Evolutionary conservation across 768 basidiomycete genomes (phyloP), one percentile per base, ranked within the genome.

Genomic region (Pisolithus orientalis): DNA sequence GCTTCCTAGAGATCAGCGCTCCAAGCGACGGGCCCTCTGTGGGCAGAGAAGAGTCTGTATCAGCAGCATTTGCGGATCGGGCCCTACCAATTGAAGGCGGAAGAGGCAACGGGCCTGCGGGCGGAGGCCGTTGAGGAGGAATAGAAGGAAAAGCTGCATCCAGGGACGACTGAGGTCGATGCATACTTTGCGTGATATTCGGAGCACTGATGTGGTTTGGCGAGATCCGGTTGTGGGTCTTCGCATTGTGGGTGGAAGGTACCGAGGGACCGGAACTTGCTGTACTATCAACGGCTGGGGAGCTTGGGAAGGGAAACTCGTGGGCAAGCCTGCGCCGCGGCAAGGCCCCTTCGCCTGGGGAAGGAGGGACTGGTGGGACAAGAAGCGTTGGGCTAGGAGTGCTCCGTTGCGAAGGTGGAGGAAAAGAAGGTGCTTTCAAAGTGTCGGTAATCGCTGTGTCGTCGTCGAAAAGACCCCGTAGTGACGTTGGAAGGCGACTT

Each of bases 401-500:
- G 51, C 56, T 62, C 42, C 58, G 58, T 14, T 56, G 53, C 39
- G 62, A 56, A n/a, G 64, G 59, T 47, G 58, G 55, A 53, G 56
- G 65, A 48, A 74, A 69, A 6, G 64, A 59, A 25, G 77, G 70
- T 11, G 75, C 64, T 25, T 75, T 78, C 57, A 77, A 70, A 1
- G 72, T 64, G 39, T 79, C 77, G 6, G 70, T 62, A 28, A 63
- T 64, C 6, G 66, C 21, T n/a, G 65, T 60, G 9, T 76, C 79
- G 43, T 83, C 79, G 51, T 88, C 87, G 65, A 96, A 96, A 9
- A 96, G 72, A 37, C 76, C 72, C 0, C 91, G 85, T 3, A 94
- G 73, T 0, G 89, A 93, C 1, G 84, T 82, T 2, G 93, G 92
- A 10, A 93, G 62, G 44, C 76, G 74, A 14, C 77, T 74, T n/a